Base-by-base conservation (phyloP, 179 eudicot species). In the Silene coronaria region DNA sequence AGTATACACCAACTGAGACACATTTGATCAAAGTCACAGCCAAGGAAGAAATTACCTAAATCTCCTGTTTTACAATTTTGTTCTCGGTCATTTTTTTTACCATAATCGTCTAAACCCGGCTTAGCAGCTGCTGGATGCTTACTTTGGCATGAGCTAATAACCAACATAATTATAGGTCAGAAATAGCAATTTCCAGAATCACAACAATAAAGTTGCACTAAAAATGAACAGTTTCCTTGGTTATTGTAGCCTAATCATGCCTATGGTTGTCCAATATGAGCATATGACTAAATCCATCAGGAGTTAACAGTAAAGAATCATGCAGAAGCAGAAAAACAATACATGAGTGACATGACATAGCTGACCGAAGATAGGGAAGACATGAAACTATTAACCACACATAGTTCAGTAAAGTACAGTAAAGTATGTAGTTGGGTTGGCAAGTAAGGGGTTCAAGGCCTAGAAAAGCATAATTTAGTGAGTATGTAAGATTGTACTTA, bases 401-500 rank as follows among this genome's bases (percentile, higher is more conserved):
- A 26, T 5, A 45, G 14, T 27, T 11, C 24, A 22, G 32, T 68
- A 7, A 65, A 36, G 14, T 14, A 14, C 2, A 6, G 22, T 3
- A 0, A n/a, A 30, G 22, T 0, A 45, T 12, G 32, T 68, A 68
- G 58, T 68, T 45, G 23, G 30, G 24, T 68, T 12, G 45, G 17
- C 17, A 42, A 3, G 17, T 67, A 30, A 11, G 9, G 19, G n/a
- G 11, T 38, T 2, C 0, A 14, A 21, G 4, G 13, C 22, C 2
- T 21, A 26, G 12, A 68, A 68, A 26, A 19, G 71, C 72, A 68
- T 58, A 55, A 55, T 21, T 4, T 12, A 22, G 10, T 1, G 13
- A 42, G 6, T 14, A 36, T 23, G 38, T 34, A 22, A 24, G 17
- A 21, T 36, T n/a, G 73, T 27, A 86, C 99, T 89, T 88, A 95